These are phyloP conservation scores for Turritis glabra DNA, from an alignment of 345 rosid species.

Conservation along the genomic window DNA sequence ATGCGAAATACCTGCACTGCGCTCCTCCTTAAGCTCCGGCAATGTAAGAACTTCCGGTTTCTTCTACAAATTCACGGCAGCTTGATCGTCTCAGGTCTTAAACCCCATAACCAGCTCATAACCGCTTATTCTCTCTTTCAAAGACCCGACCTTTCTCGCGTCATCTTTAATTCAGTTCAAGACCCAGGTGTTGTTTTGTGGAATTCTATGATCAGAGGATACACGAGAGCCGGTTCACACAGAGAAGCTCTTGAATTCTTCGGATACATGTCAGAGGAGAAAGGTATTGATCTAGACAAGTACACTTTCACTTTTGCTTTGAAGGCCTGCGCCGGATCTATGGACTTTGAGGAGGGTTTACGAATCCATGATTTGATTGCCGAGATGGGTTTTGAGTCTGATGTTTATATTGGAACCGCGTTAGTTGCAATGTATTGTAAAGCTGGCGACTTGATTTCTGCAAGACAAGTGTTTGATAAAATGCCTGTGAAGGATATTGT, in stretches of 20 bases:
- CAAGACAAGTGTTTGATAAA: slow-evolving; percentile 53
- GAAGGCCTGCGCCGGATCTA: slow-evolving; percentile 55
- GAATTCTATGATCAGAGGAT: slow-evolving; percentile 57
- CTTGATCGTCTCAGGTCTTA: slow-evolving; percentile 47
- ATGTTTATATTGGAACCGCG: slow-evolving; percentile 55
- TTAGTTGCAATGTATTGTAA: slow-evolving; percentile 58
- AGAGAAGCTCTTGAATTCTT: slow-evolving; percentile 50
- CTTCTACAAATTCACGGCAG: slow-evolving; percentile 53
- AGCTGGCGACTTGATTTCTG: slow-evolving; percentile 44
- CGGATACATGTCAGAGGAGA: slow-evolving; percentile 38
- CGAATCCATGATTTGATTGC: slow-evolving; percentile 43
- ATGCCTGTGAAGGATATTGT: slow-evolving; percentile 53
- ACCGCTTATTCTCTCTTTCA: slow-evolving; percentile 47
- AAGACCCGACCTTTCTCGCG: slow-evolving; percentile 50
- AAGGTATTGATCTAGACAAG: slow-evolving; percentile 52
- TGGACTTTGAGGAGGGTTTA: slow-evolving; percentile 51
- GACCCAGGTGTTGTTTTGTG: slow-evolving; percentile 50
- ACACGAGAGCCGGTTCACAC: slow-evolving; percentile 41
- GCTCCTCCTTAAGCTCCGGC: slow-evolving; percentile 40
- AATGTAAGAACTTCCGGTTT: slow-evolving; percentile 44
- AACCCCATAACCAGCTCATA: slow-evolving; percentile 45
- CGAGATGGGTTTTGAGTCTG: slow-evolving; percentile 49
- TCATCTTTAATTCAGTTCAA: slow-evolving; percentile 44
- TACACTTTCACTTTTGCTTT: slow-evolving; percentile 63
- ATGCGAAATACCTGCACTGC: neutral